phyloP scores from a whole-genome alignment of 352 stramenopile species.

The Globisporangium polare region DNA sequence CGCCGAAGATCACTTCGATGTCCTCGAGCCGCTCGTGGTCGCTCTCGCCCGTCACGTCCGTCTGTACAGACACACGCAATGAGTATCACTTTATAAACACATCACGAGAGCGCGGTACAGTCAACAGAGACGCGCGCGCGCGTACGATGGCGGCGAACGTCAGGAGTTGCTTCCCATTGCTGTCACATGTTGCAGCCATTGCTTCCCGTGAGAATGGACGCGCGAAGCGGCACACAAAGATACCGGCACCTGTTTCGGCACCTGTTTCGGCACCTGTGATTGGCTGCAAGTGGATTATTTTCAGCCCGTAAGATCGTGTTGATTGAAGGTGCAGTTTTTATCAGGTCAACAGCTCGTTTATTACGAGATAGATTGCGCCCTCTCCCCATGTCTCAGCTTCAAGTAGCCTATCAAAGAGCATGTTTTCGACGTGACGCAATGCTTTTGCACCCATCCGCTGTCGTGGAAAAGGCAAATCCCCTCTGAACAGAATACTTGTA shows the following conservation, averaged over 20 bases:
- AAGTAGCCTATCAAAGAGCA: neutral
- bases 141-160: constrained; percentile 37
- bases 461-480: neutral
- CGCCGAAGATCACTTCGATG: constrained; percentile 83
- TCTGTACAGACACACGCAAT: constrained; percentile 23
- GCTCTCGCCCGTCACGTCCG: constrained; percentile 48
- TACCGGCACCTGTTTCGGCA: neutral
- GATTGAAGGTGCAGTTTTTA: constrained; percentile 1
- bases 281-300: neutral
- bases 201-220: neutral
- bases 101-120: neutral
- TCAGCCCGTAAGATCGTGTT: constrained; percentile 1
- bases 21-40: constrained; percentile 63
- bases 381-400: constrained; percentile 6
- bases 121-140: neutral
- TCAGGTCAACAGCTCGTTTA: neutral
- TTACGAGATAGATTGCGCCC: neutral
- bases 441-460: neutral
- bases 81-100: neutral
- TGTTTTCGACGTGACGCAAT: neutral
- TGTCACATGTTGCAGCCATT: constrained; percentile 9
- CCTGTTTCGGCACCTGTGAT: neutral
- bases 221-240: neutral
- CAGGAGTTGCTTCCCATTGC: constrained; percentile 26
- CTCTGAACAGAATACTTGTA: neutral